phyloP scores from a whole-genome alignment of 2,329 filamentous ascomycete genomes.

The Nannizzia gypsea region DNA sequence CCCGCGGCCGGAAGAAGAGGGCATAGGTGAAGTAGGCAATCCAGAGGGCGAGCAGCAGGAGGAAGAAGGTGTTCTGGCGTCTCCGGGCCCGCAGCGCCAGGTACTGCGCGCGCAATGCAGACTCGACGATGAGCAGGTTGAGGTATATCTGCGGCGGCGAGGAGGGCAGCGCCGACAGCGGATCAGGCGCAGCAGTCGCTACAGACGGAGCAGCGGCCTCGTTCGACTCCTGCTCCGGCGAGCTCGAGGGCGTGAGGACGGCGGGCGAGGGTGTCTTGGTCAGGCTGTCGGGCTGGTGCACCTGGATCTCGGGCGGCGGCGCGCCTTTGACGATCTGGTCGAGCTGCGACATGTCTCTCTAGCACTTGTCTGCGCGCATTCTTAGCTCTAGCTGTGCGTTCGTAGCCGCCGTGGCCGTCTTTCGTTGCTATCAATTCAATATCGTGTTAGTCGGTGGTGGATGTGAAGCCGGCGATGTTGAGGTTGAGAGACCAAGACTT shows the following conservation, averaged over 20 bases:
- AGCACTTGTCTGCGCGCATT: neutral
- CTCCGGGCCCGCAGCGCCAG: slow-evolving; percentile 77
- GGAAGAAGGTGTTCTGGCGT: slow-evolving; percentile 86
- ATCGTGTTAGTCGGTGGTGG: too few species aligned
- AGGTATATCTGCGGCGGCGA: slow-evolving; percentile 94
- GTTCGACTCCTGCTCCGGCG: neutral
- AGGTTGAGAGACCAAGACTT: too few species aligned
- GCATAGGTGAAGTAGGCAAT: slow-evolving; percentile 75
- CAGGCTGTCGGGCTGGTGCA: slow-evolving; percentile 27
- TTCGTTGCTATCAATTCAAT: too few species aligned
- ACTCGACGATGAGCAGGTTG: slow-evolving; percentile 93
- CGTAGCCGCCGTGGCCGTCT: too few species aligned
- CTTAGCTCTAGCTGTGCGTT: too few species aligned
- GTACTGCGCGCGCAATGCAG: slow-evolving; percentile 83
- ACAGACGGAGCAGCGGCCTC: neutral
- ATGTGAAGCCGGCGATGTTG: too few species aligned
- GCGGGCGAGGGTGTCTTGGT: slow-evolving; percentile 22
- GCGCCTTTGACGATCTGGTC: slow-evolving; percentile 91
- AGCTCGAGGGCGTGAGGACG: neutral
- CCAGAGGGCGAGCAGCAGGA: slow-evolving; percentile 70
- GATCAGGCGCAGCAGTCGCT: slow-evolving; percentile 44
- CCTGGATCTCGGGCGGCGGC: slow-evolving; percentile 50
- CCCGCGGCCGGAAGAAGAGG: slow-evolving; percentile 86
- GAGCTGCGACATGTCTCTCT: slow-evolving; percentile 43
- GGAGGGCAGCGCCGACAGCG: slow-evolving; percentile 70